Conservation (phyloP, 2,329 filamentous ascomycete species). For the Calcarisporium arbuscula region DNA sequence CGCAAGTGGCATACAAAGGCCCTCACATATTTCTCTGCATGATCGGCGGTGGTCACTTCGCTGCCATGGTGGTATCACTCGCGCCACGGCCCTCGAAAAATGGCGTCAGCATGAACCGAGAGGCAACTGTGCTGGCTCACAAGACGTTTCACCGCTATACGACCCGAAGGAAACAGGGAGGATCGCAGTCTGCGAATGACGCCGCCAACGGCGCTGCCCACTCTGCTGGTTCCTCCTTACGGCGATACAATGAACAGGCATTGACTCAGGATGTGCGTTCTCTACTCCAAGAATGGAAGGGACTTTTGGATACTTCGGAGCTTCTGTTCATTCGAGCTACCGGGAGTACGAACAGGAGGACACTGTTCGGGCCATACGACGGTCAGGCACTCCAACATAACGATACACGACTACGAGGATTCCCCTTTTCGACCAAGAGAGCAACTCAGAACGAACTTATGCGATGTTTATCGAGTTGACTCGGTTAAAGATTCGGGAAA, state of each 20-base stretch:
- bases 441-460: conserved; percentile 93
- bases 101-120: conserved; percentile 64
- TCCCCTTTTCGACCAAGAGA: conserved; percentile 87
- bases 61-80: conserved; percentile 89
- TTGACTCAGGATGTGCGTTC: conserved; percentile 81
- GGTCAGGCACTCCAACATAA: conserved; percentile 74
- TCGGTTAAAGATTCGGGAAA: conserved; percentile 73
- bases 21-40: conserved; percentile 95
- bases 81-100: conserved; percentile 72
- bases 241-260: conserved; percentile 90
- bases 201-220: conserved; percentile 90
- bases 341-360: conserved; percentile 77
- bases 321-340: conserved; percentile 86
- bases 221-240: conserved; percentile 82
- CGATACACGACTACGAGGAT: conserved; percentile 74
- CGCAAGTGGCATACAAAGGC: conserved; percentile 53
- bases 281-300: conserved; percentile 78
- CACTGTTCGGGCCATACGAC: conserved; percentile 86
- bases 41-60: conserved; percentile 97
- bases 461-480: conserved; percentile 91
- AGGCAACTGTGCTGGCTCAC: conserved; percentile 84
- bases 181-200: conserved; percentile 89
- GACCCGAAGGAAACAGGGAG: conserved; percentile 91
- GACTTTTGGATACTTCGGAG: conserved; percentile 75
- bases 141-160: conserved; percentile 99